These are phyloP conservation scores for Botrytis porri DNA, from an alignment of 2,329 filamentous ascomycete species.

Conservation along the genomic window DNA sequence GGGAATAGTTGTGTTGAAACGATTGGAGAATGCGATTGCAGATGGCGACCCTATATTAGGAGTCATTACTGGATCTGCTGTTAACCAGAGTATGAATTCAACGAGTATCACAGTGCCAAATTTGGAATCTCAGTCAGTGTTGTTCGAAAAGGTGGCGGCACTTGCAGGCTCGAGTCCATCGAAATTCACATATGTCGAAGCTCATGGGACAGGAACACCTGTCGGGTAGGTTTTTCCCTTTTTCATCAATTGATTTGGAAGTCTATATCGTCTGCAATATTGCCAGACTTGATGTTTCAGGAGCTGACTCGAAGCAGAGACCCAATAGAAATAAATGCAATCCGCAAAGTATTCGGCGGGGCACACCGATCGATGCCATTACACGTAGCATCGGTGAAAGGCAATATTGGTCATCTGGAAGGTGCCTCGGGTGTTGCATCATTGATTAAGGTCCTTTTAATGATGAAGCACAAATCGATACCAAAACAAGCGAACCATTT, in stretches of 20 bases:
- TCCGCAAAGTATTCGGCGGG: constrained; percentile 21
- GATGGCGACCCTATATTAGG: constrained; percentile 57
- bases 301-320: constrained; percentile 21
- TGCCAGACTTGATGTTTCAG: background rate
- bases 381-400: constrained; percentile 21
- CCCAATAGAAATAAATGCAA: constrained; percentile 27
- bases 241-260: background rate
- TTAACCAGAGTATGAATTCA: constrained; percentile 41
- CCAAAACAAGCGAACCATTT: constrained; percentile 24
- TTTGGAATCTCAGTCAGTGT: constrained; percentile 33
- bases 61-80: constrained; percentile 50
- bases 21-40: constrained; percentile 41
- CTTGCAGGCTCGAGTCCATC: constrained; percentile 43
- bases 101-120: constrained; percentile 23
- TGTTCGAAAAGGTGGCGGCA: constrained; percentile 10
- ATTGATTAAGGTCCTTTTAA: constrained; percentile 22
- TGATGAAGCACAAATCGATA: constrained; percentile 37
- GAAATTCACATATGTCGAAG: constrained; percentile 29
- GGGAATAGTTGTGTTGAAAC: background rate
- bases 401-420: constrained; percentile 29
- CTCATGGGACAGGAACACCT: constrained; percentile 42
- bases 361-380: background rate
- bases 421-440: constrained; percentile 20
- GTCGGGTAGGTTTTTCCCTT: constrained; percentile 29
- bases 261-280: background rate